Evolutionary conservation across 2,329 filamentous ascomycete genomes (phyloP).

Genomic region (Dactylonectria macrodidyma): DNA sequence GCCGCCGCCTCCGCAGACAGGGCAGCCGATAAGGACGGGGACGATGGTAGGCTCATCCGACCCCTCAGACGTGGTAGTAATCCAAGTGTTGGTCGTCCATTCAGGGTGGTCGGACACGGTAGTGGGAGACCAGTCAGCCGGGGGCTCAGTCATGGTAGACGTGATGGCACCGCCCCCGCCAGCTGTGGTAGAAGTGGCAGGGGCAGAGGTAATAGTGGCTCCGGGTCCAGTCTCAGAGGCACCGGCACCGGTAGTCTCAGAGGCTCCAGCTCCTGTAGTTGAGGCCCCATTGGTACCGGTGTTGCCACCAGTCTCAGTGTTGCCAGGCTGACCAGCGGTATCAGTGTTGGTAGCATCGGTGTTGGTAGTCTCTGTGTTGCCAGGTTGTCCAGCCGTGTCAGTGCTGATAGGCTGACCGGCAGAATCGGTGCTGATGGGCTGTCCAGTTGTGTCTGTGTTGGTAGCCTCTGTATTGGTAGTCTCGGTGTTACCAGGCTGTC

Average conservation of each 20-base stretch:
- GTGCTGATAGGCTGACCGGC: background rate
- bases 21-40: slow-evolving; percentile 33
- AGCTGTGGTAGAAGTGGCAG: background rate
- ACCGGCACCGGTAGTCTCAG: slow-evolving; percentile 4
- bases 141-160: slow-evolving; percentile 21
- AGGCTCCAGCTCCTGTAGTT: background rate
- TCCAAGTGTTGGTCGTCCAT: slow-evolving; percentile 39
- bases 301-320: background rate
- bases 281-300: background rate
- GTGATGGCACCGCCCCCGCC: background rate
- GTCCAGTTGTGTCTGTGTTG: background rate
- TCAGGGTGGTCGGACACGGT: slow-evolving; percentile 27
- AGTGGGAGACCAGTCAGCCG: background rate
- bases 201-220: background rate
- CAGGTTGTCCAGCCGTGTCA: background rate
- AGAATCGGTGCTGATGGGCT: background rate
- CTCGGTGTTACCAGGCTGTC: background rate
- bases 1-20: slow-evolving; percentile 21
- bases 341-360: background rate
- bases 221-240: too few relatives aligned
- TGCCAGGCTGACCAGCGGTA: background rate
- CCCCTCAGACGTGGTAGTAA: slow-evolving; percentile 30
- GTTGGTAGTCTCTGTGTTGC: background rate
- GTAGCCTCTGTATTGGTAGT: background rate
- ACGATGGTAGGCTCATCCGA: slow-evolving; percentile 33